Base-by-base conservation (phyloP, 1,284 basidiomycete species). In the Pyrrhoderma noxium region DNA sequence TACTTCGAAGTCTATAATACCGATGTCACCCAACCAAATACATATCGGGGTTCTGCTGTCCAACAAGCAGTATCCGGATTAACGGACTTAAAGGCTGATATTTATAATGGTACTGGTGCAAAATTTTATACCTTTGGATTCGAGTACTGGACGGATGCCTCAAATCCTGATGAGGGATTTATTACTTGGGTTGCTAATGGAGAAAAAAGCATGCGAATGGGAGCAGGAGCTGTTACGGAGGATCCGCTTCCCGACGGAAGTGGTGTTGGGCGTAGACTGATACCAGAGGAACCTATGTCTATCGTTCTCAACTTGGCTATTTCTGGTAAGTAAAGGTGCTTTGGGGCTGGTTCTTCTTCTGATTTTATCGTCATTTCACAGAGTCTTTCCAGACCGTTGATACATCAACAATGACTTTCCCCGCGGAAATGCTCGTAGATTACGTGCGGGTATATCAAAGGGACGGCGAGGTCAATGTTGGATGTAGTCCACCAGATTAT, bases 101-200 rank as follows among this genome's bases (percentile, higher is more conserved):
- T 76, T 64, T 82, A 79, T 64, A 73, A 80, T 57, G 79, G 77
- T 3, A 70, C 72, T 0, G 77, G 76, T 2, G 61, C 62, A 45
- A 59, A 64, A 38, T 78, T 73, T 58, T 69, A 66, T 51, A 75
- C 66, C 0, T 67, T 77, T 49, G 77, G 75, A 16, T 81, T 88
- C 58, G 86, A 89, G 64, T 87, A 83, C 59, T 81, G 72, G 67
- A 70, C 76, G 7, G 74, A 87, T 61, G 76, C 76, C 1, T 65
- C 69, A 2, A 69, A 80, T 53, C 71, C 72, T 0, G 57, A 62
- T 2, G 73, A 76, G 14, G 82, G 82, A 0, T 84, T 73, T 61
- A 76, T 88, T 19, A 76, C 76, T 1, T 89, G 86, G 86, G 70
- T 75, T 59, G 70, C 73, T 14, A 71, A 80, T 53, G 80, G 79